A percentile compares a stretch with the other conserved stretches of the same genome.
Evolutionary conservation across 108 stramenopile species (phyloP).

Genomic region (Cyclostephanos tholiformis): DNA sequence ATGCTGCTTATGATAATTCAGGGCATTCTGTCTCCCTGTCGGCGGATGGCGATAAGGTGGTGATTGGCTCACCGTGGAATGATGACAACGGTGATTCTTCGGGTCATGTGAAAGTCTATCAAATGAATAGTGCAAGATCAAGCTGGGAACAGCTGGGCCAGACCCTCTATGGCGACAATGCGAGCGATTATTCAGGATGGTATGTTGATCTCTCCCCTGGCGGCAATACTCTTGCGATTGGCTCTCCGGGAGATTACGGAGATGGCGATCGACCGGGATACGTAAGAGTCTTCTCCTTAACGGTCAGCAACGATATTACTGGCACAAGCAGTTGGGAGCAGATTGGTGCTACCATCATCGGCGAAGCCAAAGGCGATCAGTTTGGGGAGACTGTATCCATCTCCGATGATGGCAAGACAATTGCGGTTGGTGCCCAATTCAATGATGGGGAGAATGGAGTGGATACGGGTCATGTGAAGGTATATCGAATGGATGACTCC

Average conservation of each 20-base stretch:
- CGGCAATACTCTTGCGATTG: not conserved
- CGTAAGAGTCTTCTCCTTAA: too few relatives aligned
- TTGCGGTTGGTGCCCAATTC: not conserved
- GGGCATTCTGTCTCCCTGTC: slow-evolving; percentile 12
- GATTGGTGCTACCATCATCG: too few relatives aligned
- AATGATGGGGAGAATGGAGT: not conserved
- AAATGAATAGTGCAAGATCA: too few relatives aligned
- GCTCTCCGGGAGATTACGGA: not conserved
- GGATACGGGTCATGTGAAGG: too few relatives aligned
- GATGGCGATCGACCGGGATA: too few relatives aligned
- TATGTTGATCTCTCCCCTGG: not conserved
- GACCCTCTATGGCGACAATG: not conserved
- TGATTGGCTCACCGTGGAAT: not conserved
- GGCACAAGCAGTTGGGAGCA: too few relatives aligned
- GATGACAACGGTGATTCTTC: not conserved
- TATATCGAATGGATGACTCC: too few relatives aligned
- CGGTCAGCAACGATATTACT: too few relatives aligned
- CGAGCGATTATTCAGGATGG: not conserved
- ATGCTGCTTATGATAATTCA: too few relatives aligned
- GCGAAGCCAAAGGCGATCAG: not conserved
- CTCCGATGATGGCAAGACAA: not conserved
- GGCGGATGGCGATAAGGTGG: slow-evolving; percentile 17
- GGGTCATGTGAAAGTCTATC: not conserved
- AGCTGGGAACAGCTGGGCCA: not conserved
- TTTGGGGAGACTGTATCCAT: slow-evolving; percentile 16